These are phyloP conservation scores for Hymenoscyphus linearis DNA, from an alignment of 2,329 filamentous ascomycete species.

Conservation along the genomic window DNA sequence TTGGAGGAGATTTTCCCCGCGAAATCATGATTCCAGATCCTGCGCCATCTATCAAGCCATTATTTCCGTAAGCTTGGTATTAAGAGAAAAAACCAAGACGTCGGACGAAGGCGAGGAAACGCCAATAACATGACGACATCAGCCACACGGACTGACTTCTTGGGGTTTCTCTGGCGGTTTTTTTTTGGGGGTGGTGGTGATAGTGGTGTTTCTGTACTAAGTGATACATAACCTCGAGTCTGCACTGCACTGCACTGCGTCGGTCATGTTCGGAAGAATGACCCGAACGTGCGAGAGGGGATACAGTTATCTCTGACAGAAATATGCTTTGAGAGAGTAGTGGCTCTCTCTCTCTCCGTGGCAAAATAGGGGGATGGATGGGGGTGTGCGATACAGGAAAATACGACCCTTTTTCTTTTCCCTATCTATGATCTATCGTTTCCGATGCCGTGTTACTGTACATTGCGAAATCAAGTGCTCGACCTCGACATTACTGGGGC, in stretches of 20 bases:
- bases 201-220: neutral
- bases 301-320: neutral
- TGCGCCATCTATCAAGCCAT: conserved; percentile 1
- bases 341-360: neutral
- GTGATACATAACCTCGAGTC: no score
- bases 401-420: neutral
- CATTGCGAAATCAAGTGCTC: neutral
- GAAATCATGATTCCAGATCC: neutral
- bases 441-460: neutral
- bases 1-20: neutral
- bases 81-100: neutral
- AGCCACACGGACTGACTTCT: neutral
- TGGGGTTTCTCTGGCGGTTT: neutral
- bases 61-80: conserved; percentile 1
- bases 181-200: no score
- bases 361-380: neutral
- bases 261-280: neutral
- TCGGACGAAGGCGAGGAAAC: neutral
- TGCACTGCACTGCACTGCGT: no score
- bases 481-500: neutral
- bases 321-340: neutral
- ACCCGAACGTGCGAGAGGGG: neutral
- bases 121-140: neutral
- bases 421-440: conserved; percentile 3
- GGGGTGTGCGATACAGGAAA: neutral